Base-by-base conservation (phyloP, 2,329 filamentous ascomycete genomes). In the Proliferodiscus dingleyae region DNA sequence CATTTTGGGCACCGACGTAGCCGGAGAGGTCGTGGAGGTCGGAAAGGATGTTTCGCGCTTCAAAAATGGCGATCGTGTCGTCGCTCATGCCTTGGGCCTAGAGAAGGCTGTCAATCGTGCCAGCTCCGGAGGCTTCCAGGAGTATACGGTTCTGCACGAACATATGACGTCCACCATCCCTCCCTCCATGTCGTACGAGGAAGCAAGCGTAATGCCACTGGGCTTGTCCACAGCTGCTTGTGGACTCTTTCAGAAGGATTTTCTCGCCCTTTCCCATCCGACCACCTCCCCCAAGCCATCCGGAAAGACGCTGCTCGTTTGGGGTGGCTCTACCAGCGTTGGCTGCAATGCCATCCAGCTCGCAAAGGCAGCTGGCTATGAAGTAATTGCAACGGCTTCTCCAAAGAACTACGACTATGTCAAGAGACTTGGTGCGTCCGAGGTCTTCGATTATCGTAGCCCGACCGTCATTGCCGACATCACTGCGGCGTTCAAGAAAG, bases 301-400 rank as follows among this genome's bases (percentile, higher is more conserved):
- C 5, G 41, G 41, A 9, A 51, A 49, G 39, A 49, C 68, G 0
- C 54, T 75, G 8, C 55, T 75, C 11, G 67, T 75, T 33, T 74
- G 74, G 48, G 72, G 71, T 29, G 72, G 66, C 3, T 70, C 68
- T 22, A 73, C 71, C 2, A 71, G 71, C 9, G 73, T 71, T 0
- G 72, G 72, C 2, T 66, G 66, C 0, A 57, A 72, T 2, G 71
- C 71, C 4, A 64, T 74, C 8, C 72, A 75, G 49, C 72, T 63
- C 45, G 71, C 68, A 4, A 68, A 68, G 46, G 61, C 71, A 51
- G 50, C 55, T 7, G 57, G 59, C 7, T 42, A 39, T 3, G 40
- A 39, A 37, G 70, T 74, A 37, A 57, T 71, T 37, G 64, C 70
- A 13, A 72, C 69, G 15, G 66, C 68, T 42, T 72, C 69, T 2